A percentile compares a stretch with the other conserved stretches of the same genome.
Conservation (phyloP, 2,329 filamentous ascomycete genomes). For the Aureobasidium lini region DNA sequence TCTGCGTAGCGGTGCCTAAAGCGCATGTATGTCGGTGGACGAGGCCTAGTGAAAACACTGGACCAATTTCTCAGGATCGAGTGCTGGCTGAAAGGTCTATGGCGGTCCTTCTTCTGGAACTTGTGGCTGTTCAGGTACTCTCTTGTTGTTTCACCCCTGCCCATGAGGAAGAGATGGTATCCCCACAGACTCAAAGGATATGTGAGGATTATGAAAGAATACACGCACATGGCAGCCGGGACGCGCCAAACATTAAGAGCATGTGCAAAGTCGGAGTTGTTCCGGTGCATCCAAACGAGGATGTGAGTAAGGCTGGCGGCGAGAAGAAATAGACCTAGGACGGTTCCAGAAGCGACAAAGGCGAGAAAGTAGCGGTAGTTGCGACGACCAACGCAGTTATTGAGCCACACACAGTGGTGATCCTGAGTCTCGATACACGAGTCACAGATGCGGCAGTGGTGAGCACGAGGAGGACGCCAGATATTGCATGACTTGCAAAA, state of each 20-base stretch:
- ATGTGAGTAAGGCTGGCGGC: conserved; percentile 75
- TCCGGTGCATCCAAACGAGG: conserved; percentile 58
- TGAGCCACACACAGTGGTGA: conserved; percentile 98
- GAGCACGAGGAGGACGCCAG: conserved; percentile 90
- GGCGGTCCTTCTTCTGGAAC: conserved; percentile 84
- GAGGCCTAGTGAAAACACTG: conserved; percentile 71
- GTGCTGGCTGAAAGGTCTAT: conserved; percentile 80
- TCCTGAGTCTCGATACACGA: conserved; percentile 97
- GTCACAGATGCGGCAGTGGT: conserved; percentile 94
- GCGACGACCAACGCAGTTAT: conserved; percentile 92
- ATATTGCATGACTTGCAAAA: conserved; percentile 97
- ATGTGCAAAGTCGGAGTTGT: conserved; percentile 58
- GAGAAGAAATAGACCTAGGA: conserved; percentile 69
- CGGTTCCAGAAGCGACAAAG: conserved; percentile 72
- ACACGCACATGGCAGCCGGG: conserved; percentile 71
- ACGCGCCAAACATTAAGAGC: conserved; percentile 67
- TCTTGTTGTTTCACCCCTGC: conserved; percentile 84
- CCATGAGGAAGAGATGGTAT: conserved; percentile 89
- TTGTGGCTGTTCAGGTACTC: conserved; percentile 97
- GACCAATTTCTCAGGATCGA: conserved; percentile 70
- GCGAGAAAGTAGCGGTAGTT: conserved; percentile 98
- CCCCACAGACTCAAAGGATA: conserved; percentile 79
- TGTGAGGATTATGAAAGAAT: conserved; percentile 63
- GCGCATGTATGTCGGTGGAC: conserved; percentile 78
- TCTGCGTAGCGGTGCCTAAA: conserved; percentile 72